Base-by-base conservation (phyloP, 306 rosid genomes). In the Canavalia gladiata region DNA sequence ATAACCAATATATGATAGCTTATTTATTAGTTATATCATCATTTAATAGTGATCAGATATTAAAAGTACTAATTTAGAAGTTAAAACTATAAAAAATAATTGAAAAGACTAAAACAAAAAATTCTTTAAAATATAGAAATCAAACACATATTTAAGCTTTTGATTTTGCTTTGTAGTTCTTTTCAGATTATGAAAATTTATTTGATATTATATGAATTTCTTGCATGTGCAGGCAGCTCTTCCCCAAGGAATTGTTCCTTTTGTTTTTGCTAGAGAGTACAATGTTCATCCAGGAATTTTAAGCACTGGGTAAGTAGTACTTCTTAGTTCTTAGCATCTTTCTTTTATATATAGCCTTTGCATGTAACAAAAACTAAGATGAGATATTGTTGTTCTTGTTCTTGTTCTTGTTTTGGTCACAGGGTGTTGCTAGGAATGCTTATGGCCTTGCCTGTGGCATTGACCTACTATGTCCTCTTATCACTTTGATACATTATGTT, bases 201-300 rank as follows among this genome's bases (percentile, higher is more conserved):
- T n/a, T 18, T 65, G 25, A 46, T 28, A 73, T 63, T 13, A 69
- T 69, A 52, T 70, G 70, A 6, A 49, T 87, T 18, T 18, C 25
- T 60, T 72, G 45, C 72, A 34, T 75, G 66, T 41, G 82, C 88
- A 95, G 99, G 99, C 99, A 39, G 94, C 97, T 76, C 90, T 95
- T 37, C 99, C 99, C 59, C 99, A 91, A 79, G 99, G 97, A 82
- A 95, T 95, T 75, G 99, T 93, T 84, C 97, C 99, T 59, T 95
- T 95, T 81, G 98, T 95, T 52, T 93, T 95, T 72, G 94, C 99
- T 35, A 93, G 87, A 85, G 99, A 95, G 88, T 95, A 95, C 31
- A 87, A 93, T 58, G 86, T 91, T 28, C 77, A 93, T 82, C 98
- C 99, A 54, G 89, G 89, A 49, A 81, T 95, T 81, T 75, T 93